Evolutionary conservation across 2,329 filamentous ascomycete species (phyloP).

Genomic region (Bimuria novae-zelandiae): DNA sequence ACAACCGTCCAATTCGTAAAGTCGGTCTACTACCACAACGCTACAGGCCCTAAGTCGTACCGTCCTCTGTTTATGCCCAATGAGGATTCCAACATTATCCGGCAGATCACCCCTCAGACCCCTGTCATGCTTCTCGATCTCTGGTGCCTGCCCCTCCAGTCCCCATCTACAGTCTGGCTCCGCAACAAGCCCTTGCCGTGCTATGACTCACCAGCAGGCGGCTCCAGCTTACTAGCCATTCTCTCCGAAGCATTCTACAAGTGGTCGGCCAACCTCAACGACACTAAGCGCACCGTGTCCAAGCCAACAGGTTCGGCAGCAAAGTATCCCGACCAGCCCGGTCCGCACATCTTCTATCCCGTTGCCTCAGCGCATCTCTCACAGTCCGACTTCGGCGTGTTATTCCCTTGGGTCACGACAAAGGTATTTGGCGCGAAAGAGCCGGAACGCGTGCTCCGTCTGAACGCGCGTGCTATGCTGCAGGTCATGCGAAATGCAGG

Average conservation of each 20-base stretch:
- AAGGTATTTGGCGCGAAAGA: constrained; percentile 63
- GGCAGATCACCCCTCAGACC: constrained; percentile 70
- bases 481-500: constrained; percentile 62
- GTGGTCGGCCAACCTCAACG: constrained; percentile 73
- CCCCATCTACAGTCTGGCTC: constrained; percentile 65
- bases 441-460: constrained; percentile 76
- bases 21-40: constrained; percentile 70
- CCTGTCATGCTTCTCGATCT: constrained; percentile 75
- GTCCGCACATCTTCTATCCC: constrained; percentile 76
- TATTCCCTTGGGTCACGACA: constrained; percentile 71
- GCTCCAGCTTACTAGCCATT: constrained; percentile 66
- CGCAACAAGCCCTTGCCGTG: constrained; percentile 74
- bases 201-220: constrained; percentile 60
- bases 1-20: constrained; percentile 79
- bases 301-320: constrained; percentile 56
- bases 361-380: constrained; percentile 75
- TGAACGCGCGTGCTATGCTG: constrained; percentile 83
- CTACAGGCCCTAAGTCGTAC: constrained; percentile 49
- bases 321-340: constrained; percentile 42
- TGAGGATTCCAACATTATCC: constrained; percentile 59
- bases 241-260: constrained; percentile 79
- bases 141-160: constrained; percentile 76
- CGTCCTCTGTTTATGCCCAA: constrained; percentile 66
- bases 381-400: constrained; percentile 80
- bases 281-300: constrained; percentile 69